Base-by-base conservation (phyloP, 2,329 filamentous ascomycete genomes). In the Ophioceras dolichostomum region DNA sequence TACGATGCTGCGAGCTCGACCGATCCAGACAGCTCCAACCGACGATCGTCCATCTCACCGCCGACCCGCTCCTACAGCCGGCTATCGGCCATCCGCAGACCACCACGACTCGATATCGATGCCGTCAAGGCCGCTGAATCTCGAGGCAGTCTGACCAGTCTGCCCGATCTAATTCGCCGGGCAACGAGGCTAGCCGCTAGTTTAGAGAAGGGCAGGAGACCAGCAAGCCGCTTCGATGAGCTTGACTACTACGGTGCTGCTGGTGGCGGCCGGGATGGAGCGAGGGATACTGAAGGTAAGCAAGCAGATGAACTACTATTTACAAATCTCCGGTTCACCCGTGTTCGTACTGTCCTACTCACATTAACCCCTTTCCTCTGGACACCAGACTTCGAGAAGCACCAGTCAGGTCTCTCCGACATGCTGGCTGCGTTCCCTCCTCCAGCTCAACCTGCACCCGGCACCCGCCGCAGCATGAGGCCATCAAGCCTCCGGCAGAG, bases 91-190 rank as follows among this genome's bases (percentile, higher is more conserved):
- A 64, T 78, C 39, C 63, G 68, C 45, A 61, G 72, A 34, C 88
- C 89, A 22, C 83, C 85, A 4, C 75, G 73, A 26, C 63, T 95
- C 4, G 78, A 95, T 51, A 80, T 95, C 18, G 79, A 88, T 51
- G 83, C 83, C 4, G 83, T 94, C 4, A 73, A 77, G 45, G 77
- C 81, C 36, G 83, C 84, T 13, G 86, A 95, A 56, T 75, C 81
- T 1, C 76, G 91, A 50, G 88, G 86, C 4, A 95, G 88, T 54
- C 67, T 94, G 44, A 96, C 91, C 2, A 95, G 88, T 58, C 64
- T 98, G 41, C 83, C 88, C 0, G 91, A 96, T 54, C 64, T 98
- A 42, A 96, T 98, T 47, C 73, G 77, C 50, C 76, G 91, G 47
- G 91, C 91, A 10, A 96, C 89, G 1, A 77, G 76, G 45, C 64